Evolutionary conservation across 2,329 filamentous ascomycete species (phyloP), one percentile per base, ranked within the genome.

Genomic region (Coniochaeta prunicola): DNA sequence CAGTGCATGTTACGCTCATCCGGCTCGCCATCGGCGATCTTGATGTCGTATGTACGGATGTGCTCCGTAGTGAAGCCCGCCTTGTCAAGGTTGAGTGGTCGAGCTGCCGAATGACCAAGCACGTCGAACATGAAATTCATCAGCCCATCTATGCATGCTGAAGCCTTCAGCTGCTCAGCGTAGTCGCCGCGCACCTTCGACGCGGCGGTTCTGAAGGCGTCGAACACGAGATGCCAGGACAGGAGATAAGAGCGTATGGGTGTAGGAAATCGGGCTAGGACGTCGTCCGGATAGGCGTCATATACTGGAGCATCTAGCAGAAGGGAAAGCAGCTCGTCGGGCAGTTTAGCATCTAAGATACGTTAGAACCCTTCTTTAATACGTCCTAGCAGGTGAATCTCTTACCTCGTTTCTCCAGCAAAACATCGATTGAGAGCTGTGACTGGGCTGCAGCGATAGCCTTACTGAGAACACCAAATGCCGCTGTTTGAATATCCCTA

Each of bases 161-260:
- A 86, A 28, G 88, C 82, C 69, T 92, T 94, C 59, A 99, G 81
- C 60, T 89, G 85, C 26, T 91, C 84, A 0, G 85, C 83, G 67
- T 97, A 97, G 66, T 92, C 87, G 60, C 84, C 85, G 64, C 91
- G 89, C 17, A 97, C 85, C 66, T 91, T 91, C 71, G 90, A 88
- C 0, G 92, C 91, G 13, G 92, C 86, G 21, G 86, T 84, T 19
- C 80, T 77, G 68, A 93, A 96, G 50, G 93, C 88, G 65, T 96
- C 91, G 68, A 96, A 97, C 0, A 97, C 81, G 1, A 97, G 79
- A 63, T 90, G 84, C 94, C 94, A 99, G 12, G 91, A 89, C 30
- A 96, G 78, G 2, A 99, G 79, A 67, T 97, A 99, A 10, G 87
- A 85, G 57, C 91, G 85, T 54, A 96, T 78, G 0, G 82, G 69